Conservation (phyloP, 129 eudicot genomes). For the Centrapalus pauciflorus region DNA sequence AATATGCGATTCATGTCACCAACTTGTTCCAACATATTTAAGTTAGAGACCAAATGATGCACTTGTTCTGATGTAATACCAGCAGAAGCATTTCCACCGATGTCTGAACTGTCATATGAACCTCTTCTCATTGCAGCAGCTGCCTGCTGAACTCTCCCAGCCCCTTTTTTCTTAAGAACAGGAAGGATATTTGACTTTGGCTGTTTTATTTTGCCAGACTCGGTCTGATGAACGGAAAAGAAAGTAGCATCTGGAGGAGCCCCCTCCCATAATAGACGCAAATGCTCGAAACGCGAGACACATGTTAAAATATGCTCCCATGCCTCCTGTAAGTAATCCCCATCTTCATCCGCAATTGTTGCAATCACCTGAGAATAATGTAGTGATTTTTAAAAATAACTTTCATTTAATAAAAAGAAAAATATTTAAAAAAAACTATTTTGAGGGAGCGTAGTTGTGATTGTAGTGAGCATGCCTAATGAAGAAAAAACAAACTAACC, state of each 20-base stretch:
- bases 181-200: conserved; percentile 75
- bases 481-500: not conserved
- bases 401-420: not conserved
- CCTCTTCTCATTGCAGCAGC: conserved; percentile 85
- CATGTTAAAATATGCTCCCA: conserved; percentile 99
- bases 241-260: conserved; percentile 94
- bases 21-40: conserved; percentile 95
- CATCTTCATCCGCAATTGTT: conserved; percentile 96
- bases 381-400: not conserved
- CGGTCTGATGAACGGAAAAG: conserved; percentile 68
- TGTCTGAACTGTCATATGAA: conserved; percentile 85
- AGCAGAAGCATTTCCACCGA: conserved; percentile 55
- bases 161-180: conserved; percentile 78
- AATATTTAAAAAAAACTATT: not conserved
- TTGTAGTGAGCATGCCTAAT: not conserved
- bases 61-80: conserved; percentile 65
- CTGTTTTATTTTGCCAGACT: conserved; percentile 52
- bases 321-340: conserved; percentile 87
- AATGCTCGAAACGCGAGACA: conserved; percentile 91
- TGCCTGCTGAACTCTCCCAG: conserved; percentile 78
- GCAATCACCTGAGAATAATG: conserved; percentile 65
- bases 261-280: conserved; percentile 89
- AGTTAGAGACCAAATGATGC: conserved; percentile 74
- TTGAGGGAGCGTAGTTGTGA: not conserved
- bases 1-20: conserved; percentile 88